Evolutionary conservation across 441 rosid species (phyloP).

Genomic region (Pelargonium australe): DNA sequence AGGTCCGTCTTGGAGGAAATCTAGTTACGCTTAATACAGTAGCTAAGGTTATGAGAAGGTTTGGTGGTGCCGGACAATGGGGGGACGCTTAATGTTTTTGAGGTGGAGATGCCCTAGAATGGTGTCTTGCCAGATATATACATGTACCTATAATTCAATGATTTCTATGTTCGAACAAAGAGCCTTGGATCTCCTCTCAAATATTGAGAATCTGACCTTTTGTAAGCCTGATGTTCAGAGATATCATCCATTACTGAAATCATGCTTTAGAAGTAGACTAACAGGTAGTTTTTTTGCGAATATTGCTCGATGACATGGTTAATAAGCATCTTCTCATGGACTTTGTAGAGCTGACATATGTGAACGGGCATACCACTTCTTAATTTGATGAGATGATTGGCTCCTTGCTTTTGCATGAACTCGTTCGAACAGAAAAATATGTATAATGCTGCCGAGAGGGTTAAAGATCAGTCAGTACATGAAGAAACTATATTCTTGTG

Average conservation of each 20-base stretch:
- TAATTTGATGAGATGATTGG: constrained; percentile 79
- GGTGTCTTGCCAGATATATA: constrained; percentile 36
- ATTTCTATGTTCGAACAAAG: constrained; percentile 54
- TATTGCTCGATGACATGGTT: constrained; percentile 57
- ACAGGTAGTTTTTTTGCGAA: constrained; percentile 41
- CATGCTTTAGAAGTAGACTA: constrained; percentile 57
- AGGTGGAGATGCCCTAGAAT: constrained; percentile 46
- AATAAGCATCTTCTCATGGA: constrained; percentile 72
- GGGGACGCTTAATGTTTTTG: constrained; percentile 60
- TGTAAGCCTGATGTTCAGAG: constrained; percentile 67
- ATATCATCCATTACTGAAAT: constrained; percentile 58
- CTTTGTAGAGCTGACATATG: constrained; percentile 49
- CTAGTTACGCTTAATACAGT: constrained; percentile 44
- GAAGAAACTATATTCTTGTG: constrained; percentile 29
- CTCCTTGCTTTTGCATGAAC: constrained; percentile 56
- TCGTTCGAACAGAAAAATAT: constrained; percentile 42
- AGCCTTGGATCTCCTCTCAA: constrained; percentile 45
- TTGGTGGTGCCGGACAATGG: constrained; percentile 71
- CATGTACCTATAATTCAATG: constrained; percentile 71
- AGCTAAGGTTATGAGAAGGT: constrained; percentile 74
- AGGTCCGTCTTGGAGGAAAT: constrained; percentile 51
- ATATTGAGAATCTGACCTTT: constrained; percentile 38
- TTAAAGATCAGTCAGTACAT: constrained; percentile 32
- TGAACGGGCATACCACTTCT: constrained; percentile 60
- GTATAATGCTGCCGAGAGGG: constrained; percentile 44